Evolutionary conservation across 352 stramenopile genomes (phyloP), one percentile per base, ranked within the genome.

Genomic region (Pythium guiyangense): DNA sequence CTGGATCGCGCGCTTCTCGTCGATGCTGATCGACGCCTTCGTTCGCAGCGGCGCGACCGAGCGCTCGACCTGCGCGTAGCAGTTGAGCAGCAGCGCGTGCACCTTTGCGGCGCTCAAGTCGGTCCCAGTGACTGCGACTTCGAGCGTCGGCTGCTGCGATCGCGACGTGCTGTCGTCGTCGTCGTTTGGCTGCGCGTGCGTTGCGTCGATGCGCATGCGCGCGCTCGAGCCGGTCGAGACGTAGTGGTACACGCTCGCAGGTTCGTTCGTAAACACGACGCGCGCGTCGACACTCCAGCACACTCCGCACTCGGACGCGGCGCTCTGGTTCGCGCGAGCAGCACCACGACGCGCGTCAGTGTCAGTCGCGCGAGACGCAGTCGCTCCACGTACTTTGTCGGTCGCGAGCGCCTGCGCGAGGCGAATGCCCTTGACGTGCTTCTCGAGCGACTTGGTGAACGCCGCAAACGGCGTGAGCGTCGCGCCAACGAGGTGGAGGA

Each of bases 1-100:
- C 49, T 90, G 82, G 45, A 92, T 80, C 45, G 75, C 68, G 11
- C 74, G 76, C 52, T 92, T 92, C 43, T 90, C 82, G 14, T 83
- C 69, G 1, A 82, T 34, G 11, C 59, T 80, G 3, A 92, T 60
- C 1, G 69, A 71, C 26, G 60, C 35, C 22, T 79, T 79, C 10
- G 55, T 79, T 15, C 66, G 65, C 43, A 87, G 29, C 34, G 83
- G 67, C 27, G 68, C 63, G 0, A 79, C 59, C 0, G 62, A 63
- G 0, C 59, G 57, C 43, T 90, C 71, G 4, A 69, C 60, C 52
- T 70, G 69, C 46, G 69, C 37, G 37, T 85, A 92, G 52, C 79
- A 92, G 15, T 71, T 69, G 9, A 88, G 67, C 49, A 92, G 56
- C 27, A 89, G 62, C 9, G 76, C 61, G 6, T 63, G 66, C n/a